These are phyloP conservation scores for Fusarium albosuccineum DNA, from an alignment of 2,329 filamentous ascomycete species.

Conservation along the genomic window DNA sequence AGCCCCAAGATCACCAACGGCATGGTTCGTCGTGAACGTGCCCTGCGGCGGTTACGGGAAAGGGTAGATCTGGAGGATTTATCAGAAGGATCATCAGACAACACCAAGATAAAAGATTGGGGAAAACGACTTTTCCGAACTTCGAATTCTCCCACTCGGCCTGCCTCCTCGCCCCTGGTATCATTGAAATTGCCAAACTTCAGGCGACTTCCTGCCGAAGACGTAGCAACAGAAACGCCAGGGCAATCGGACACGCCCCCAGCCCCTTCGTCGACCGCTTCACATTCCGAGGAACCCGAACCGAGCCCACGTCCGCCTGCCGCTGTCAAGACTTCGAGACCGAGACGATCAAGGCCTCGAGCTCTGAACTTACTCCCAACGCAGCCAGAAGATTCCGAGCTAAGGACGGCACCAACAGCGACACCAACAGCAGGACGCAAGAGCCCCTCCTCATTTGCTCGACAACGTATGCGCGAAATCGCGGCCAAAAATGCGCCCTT, in stretches of 20 bases:
- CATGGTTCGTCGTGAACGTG: constrained; percentile 86
- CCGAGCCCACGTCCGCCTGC: constrained; percentile 28
- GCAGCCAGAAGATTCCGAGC: constrained; percentile 53
- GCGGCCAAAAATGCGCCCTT: constrained; percentile 58
- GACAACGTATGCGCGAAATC: constrained; percentile 59
- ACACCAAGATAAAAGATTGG: constrained; percentile 53
- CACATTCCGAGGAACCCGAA: constrained; percentile 27
- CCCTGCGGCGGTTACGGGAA: constrained; percentile 72
- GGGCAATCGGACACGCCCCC: constrained; percentile 10
- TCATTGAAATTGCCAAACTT: constrained; percentile 38
- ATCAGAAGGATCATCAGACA: constrained; percentile 50
- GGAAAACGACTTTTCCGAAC: constrained; percentile 51
- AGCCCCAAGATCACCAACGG: constrained; percentile 81
- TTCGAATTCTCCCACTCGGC: constrained; percentile 34
- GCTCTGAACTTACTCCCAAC: constrained; percentile 53
- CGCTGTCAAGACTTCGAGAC: constrained; percentile 34
- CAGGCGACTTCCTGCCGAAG: constrained; percentile 24
- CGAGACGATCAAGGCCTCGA: constrained; percentile 49
- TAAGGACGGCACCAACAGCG: constrained; percentile 43
- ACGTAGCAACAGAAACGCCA: constrained; percentile 13
- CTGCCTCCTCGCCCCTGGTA: constrained; percentile 46
- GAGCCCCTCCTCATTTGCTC: constrained; percentile 59
- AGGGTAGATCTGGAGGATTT: constrained; percentile 60
- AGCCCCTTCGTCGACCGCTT: constrained; percentile 17
- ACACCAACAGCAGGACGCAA: constrained; percentile 50